Conservation (phyloP, 164 flowering plant species). For the Amborella trichopoda region DNA sequence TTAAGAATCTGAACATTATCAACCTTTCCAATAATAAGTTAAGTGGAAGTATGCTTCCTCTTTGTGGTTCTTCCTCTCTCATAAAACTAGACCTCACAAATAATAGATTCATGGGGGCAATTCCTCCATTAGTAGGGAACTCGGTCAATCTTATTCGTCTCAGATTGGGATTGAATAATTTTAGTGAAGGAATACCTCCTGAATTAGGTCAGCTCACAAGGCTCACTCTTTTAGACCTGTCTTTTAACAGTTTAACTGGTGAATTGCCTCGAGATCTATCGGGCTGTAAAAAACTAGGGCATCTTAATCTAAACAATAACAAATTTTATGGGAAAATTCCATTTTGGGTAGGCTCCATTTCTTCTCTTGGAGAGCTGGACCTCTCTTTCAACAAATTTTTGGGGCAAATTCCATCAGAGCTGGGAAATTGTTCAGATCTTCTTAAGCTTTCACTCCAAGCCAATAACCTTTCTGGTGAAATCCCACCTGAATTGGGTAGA, state of each 20-base stretch:
- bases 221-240: conserved; percentile 67
- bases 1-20: conserved; percentile 55
- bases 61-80: conserved; percentile 44
- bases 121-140: conserved; percentile 42
- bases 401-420: conserved; percentile 49
- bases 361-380: conserved; percentile 68
- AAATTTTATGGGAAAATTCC: conserved; percentile 44
- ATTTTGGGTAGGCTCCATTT: conserved; percentile 52
- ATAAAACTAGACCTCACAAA: conserved; percentile 60
- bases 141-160: conserved; percentile 50
- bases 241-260: conserved; percentile 54
- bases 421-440: conserved; percentile 55
- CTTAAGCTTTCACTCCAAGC: conserved; percentile 58
- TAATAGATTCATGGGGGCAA: conserved; percentile 70
- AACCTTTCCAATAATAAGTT: conserved; percentile 75
- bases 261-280: conserved; percentile 32
- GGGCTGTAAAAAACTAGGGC: conserved; percentile 36
- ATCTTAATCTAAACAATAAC: conserved; percentile 50
- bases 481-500: conserved; percentile 68
- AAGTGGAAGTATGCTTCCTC: conserved; percentile 49
- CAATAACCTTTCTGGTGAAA: conserved; percentile 57
- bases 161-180: conserved; percentile 61
- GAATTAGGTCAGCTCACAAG: conserved; percentile 43
- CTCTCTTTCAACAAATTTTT: conserved; percentile 57
- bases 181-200: conserved; percentile 45